A percentile compares a stretch with the other conserved stretches of the same genome.
Evolutionary conservation across 2,329 filamentous ascomycete genomes (phyloP).

Genomic region (Diplodia mutila): DNA sequence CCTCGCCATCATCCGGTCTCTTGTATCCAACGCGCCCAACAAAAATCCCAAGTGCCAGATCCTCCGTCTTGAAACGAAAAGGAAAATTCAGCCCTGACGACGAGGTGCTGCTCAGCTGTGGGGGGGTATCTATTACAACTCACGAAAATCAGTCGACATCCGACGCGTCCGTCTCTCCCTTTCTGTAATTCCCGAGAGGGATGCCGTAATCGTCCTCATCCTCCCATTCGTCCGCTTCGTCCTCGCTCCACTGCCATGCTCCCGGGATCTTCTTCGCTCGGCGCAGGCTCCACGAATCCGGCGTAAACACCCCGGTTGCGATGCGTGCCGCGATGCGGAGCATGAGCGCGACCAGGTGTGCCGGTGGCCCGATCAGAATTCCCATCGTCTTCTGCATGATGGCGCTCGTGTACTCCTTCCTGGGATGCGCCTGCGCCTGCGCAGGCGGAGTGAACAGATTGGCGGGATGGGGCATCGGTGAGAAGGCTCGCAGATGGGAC

Average conservation of each 20-base stretch:
- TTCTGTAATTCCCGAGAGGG: constrained; percentile 40
- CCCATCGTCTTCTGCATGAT: constrained; percentile 78
- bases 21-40: constrained; percentile 4
- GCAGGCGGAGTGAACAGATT: constrained; percentile 63
- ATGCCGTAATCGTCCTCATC: constrained; percentile 62
- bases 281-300: constrained; percentile 40
- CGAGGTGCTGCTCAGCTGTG: background rate
- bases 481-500: constrained; percentile 60
- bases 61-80: background rate
- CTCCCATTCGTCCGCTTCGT: constrained; percentile 54
- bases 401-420: constrained; percentile 46
- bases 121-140: constrained; percentile 8
- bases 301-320: constrained; percentile 50
- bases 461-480: constrained; percentile 69
- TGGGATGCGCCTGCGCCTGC: constrained; percentile 40
- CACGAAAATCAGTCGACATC: constrained; percentile 23
- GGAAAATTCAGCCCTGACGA: background rate
- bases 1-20: background rate
- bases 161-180: background rate
- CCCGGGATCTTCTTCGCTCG: constrained; percentile 41
- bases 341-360: constrained; percentile 77
- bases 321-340: constrained; percentile 80
- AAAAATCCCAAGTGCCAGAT: background rate
- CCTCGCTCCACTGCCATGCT: constrained; percentile 65
- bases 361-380: constrained; percentile 78